Conservation (phyloP, 371 early-diverging fungal genomes). For the Rhizomucor pusillus region DNA sequence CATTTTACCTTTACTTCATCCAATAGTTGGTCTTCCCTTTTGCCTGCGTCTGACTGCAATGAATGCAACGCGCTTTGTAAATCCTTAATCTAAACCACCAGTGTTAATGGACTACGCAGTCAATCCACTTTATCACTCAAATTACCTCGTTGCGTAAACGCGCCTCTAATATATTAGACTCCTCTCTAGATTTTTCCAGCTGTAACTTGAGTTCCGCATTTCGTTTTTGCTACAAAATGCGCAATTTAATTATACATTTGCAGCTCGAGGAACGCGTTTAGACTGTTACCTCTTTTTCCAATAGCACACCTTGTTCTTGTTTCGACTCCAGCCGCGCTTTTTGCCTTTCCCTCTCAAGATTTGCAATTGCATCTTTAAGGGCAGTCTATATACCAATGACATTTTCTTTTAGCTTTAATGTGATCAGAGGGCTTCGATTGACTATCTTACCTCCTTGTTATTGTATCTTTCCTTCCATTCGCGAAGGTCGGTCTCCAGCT, state of each 20-base stretch:
- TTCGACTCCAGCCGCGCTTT: conserved; percentile 46
- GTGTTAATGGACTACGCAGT: too few relatives aligned
- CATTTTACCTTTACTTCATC: conserved; percentile 48
- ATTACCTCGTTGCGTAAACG: conserved; percentile 46
- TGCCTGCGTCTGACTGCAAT: conserved; percentile 58
- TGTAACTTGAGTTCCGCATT: conserved; percentile 53
- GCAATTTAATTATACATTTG: neutral
- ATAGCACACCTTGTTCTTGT: conserved; percentile 50
- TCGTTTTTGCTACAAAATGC: conserved; percentile 30
- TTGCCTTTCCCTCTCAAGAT: conserved; percentile 25
- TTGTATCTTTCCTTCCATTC: conserved; percentile 5
- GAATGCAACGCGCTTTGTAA: conserved; percentile 58
- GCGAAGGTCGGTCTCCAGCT: conserved; percentile 10
- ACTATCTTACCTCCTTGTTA: conserved; percentile 1
- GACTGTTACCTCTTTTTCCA: conserved; percentile 52
- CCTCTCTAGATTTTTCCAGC: conserved; percentile 40
- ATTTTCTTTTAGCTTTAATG: neutral
- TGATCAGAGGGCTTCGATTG: neutral
- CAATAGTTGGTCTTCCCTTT: conserved; percentile 59
- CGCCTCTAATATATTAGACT: conserved; percentile 32
- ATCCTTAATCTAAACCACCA: conserved; percentile 46
- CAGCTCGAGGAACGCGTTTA: neutral
- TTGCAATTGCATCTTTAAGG: conserved; percentile 18
- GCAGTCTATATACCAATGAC: conserved; percentile 2
- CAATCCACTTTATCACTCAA: neutral